Evolutionary conservation across 2,329 filamentous ascomycete genomes (phyloP), one percentile per base, ranked within the genome.

Genomic region (Erysiphe pulchra): DNA sequence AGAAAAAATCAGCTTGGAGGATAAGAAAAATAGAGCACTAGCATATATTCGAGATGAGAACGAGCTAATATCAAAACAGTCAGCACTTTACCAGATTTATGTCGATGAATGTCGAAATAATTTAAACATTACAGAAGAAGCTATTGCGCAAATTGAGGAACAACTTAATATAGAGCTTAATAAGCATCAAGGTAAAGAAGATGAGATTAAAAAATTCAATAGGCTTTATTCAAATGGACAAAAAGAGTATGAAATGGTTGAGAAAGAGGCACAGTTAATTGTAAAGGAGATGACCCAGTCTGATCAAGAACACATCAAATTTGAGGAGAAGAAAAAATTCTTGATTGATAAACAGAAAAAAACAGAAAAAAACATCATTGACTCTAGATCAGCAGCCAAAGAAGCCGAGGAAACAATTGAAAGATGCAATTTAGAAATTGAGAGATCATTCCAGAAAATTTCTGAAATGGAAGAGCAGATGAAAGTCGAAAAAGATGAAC

Each of bases 281-380:
- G 65, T 79, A 49, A 93, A 93, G 58, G 83, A 95, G 58, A 77
- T 90, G 63, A 77, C 84, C 40, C 87, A 86, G 57, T 85, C 92
- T 50, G 92, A 98, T 57, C 93, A 95, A 58, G 90, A 95, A 57
- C 77, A 78, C 18, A 90, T 98, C 62, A 98, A 98, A 58, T 86
- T 92, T 53, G 87, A 95, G 52, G 92, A 98, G 62, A 95, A 95
- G 67, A 79, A 80, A 60, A 98, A 98, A 59, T 95, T 95, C 61
- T 64, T 98, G 52, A 67, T 72, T 2, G 79, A 78, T 56, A 98
- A 98, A 65, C 78, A 82, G 55, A 93, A 90, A 66, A 98, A 98
- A 63, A 70, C 93, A 13, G 84, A 95, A 52, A 95, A 93, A 64
- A 73, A 79, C 0, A 81, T 90, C 49, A 69, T 75, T 46, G 79